Percentiles rank a stretch among this genome's conserved stretches.
Conservation (phyloP, 495 filamentous ascomycete genomes). For the Neurospora sublineolata region DNA sequence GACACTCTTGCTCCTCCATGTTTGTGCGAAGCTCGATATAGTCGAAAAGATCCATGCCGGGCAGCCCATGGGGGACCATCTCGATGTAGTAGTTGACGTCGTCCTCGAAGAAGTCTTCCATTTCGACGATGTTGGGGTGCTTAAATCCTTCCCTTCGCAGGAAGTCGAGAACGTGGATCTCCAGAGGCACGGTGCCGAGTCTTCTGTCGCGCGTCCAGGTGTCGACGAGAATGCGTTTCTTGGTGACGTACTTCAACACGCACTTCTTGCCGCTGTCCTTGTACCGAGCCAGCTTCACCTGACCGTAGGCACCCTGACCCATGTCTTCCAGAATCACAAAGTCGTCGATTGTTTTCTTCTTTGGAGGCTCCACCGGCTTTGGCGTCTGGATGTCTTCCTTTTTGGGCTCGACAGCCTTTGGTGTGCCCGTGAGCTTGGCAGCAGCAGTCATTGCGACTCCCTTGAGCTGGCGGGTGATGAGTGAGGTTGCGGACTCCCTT, state of each 20-base stretch:
- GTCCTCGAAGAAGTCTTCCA: conserved; percentile 98
- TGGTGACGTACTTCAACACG: conserved; percentile 96
- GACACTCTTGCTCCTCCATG: conserved; percentile 90
- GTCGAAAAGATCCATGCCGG: conserved; percentile 98
- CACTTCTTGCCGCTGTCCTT: conserved; percentile 73
- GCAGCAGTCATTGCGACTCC: conserved; percentile 48
- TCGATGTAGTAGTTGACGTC: conserved; percentile 98
- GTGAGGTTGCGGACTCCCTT: conserved; percentile 37
- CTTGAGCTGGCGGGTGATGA: conserved; percentile 64
- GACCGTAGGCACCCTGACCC: conserved; percentile 95
- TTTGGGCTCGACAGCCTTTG: conserved; percentile 13
- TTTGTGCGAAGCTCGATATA: conserved; percentile 94
- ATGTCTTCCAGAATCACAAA: conserved; percentile 95
- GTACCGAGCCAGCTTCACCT: conserved; percentile 91
- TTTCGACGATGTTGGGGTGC: conserved; percentile 96
- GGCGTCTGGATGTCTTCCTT: conserved; percentile 24
- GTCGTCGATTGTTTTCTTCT: conserved; percentile 76
- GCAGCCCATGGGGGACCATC: conserved; percentile 90
- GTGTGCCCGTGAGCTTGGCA: conserved; percentile 32
- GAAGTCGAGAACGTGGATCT: conserved; percentile 96
- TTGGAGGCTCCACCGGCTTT: conserved; percentile 14
- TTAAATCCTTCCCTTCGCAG: conserved; percentile 73
- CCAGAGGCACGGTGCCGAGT: conserved; percentile 91
- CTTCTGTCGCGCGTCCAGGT: conserved; percentile 94
- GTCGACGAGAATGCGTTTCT: conserved; percentile 91